These are phyloP conservation scores for Neurospora cerealis DNA, from an alignment of 495 filamentous ascomycete species.

Conservation along the genomic window DNA sequence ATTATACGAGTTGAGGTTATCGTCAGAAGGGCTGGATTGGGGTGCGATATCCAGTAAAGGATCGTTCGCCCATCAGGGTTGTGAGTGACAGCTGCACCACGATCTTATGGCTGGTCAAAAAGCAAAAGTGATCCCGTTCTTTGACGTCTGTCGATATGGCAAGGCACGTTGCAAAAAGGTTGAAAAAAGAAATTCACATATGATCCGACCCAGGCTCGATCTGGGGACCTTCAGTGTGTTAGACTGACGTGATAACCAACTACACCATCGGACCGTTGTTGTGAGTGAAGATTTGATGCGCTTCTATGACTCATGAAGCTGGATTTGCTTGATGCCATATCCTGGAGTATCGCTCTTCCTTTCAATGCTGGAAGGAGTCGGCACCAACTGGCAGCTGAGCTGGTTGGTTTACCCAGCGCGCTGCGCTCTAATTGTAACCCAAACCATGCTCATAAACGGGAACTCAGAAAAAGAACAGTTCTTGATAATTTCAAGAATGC, in stretches of 20 bases:
- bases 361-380: background rate
- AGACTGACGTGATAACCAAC: background rate
- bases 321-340: background rate
- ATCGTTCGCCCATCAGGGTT: background rate
- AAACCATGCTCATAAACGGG: background rate
- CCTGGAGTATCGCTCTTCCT: background rate
- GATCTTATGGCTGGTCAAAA: background rate
- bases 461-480: too few species aligned
- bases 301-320: background rate
- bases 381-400: background rate
- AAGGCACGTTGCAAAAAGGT: background rate
- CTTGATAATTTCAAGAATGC: background rate
- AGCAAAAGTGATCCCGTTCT: background rate
- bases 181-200: background rate
- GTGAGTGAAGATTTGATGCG: background rate
- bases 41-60: background rate
- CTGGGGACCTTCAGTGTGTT: background rate
- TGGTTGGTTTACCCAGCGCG: background rate
- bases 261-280: background rate
- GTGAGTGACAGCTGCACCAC: background rate
- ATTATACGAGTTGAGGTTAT: background rate
- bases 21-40: background rate
- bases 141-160: too few species aligned
- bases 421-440: background rate
- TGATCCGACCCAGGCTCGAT: background rate